Conservation (phyloP, 2,329 filamentous ascomycete genomes). For the Byssoonygena ceratinophila region DNA sequence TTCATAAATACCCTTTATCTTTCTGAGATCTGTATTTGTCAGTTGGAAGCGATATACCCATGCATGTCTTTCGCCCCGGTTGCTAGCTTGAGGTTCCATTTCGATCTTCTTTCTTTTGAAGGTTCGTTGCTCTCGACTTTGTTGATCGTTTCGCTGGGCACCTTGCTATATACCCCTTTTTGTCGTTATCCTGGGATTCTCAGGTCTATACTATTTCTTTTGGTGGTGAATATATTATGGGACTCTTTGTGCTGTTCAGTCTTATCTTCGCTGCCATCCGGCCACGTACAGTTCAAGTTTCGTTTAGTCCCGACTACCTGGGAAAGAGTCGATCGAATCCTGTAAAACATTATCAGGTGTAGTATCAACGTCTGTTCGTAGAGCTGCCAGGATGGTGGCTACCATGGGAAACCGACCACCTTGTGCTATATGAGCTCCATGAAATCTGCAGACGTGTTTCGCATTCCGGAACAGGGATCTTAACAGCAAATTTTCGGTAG, state of each 20-base stretch:
- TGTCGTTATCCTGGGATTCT: not conserved
- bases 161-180: not conserved
- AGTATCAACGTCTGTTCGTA: no score
- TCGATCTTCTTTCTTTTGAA: not conserved
- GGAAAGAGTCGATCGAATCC: no score
- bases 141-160: not conserved
- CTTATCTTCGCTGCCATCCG: not conserved
- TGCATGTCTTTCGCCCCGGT: not conserved
- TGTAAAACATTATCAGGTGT: no score
- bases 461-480: no score
- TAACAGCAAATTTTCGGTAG: not conserved
- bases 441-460: no score
- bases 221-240: not conserved
- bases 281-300: not conserved
- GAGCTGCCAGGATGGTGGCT: no score
- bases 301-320: no score
- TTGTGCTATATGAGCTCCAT: no score
- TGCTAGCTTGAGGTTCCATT: not conserved
- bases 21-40: not conserved
- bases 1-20: constrained; percentile 3
- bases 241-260: not conserved
- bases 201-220: not conserved
- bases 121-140: not conserved
- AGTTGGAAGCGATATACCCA: constrained; percentile 1
- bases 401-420: no score